Percentiles rank a stretch among this genome's conserved stretches.
Conservation (phyloP, 805 yeast genomes). For the Tetrapisispora phaffii region DNA sequence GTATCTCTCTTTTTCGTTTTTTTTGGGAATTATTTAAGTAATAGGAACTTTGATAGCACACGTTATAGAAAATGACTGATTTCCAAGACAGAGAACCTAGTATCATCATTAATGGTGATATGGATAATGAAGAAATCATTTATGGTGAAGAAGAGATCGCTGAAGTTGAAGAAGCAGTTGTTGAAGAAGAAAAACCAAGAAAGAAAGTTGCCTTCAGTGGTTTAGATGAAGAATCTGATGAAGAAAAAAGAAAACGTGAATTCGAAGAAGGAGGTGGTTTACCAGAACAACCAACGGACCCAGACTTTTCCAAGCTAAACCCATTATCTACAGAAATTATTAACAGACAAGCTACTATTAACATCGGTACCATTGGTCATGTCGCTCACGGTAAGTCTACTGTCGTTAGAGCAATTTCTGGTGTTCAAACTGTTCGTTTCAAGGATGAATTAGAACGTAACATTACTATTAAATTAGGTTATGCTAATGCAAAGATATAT, state of each 20-base stretch:
- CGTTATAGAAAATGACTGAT: constrained; percentile 70
- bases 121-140: constrained; percentile 26
- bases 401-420: constrained; percentile 91
- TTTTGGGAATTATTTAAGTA: not conserved
- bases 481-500: constrained; percentile 97
- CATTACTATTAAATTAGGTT: constrained; percentile 95
- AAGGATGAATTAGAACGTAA: constrained; percentile 98
- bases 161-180: constrained; percentile 32
- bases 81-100: constrained; percentile 79
- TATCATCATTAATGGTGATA: constrained; percentile 62
- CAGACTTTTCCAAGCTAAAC: constrained; percentile 70
- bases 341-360: constrained; percentile 97
- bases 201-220: constrained; percentile 80
- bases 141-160: constrained; percentile 32
- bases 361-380: constrained; percentile 95
- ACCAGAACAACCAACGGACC: constrained; percentile 90
- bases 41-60: not conserved
- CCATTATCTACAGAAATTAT: constrained; percentile 93
- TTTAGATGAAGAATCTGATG: constrained; percentile 57
- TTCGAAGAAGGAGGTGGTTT: constrained; percentile 98
- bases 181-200: constrained; percentile 35
- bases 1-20: too few relatives aligned
- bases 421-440: constrained; percentile 98
- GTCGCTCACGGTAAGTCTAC: constrained; percentile 94
- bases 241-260: constrained; percentile 69